Evolutionary conservation across 1,284 basidiomycete genomes (phyloP).

Genomic region (Cutaneotrichosporon sp.): DNA sequence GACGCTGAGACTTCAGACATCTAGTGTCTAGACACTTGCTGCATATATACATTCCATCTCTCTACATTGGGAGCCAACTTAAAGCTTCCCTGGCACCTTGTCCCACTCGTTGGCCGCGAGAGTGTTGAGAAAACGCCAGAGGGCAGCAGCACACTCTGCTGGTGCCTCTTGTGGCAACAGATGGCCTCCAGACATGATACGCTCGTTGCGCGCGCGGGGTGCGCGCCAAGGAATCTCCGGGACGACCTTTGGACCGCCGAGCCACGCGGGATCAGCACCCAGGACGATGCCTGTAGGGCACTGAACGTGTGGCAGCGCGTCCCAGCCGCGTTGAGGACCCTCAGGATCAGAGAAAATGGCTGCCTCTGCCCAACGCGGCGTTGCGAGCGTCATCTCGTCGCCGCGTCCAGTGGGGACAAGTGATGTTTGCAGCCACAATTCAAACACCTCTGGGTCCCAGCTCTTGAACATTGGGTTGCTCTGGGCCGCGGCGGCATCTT

Average conservation of each 20-base stretch:
- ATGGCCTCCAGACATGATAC: conserved; percentile 32
- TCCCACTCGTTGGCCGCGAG: conserved; percentile 15
- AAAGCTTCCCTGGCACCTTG: conserved; percentile 2
- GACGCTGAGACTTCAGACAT: no score
- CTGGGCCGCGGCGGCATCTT: conserved; percentile 55
- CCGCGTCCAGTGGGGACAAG: conserved; percentile 44
- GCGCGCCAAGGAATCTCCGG: conserved; percentile 35
- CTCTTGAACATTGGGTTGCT: conserved; percentile 46
- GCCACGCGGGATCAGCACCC: conserved; percentile 24
- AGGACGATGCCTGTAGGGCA: conserved; percentile 35
- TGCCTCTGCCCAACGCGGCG: conserved; percentile 34
- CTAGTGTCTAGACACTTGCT: no score
- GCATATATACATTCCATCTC: no score
- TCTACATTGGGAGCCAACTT: no score
- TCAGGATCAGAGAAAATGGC: conserved; percentile 30
- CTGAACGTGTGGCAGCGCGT: conserved; percentile 25
- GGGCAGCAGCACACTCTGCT: conserved; percentile 26
- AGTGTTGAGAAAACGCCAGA: conserved; percentile 31
- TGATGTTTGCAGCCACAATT: conserved; percentile 62
- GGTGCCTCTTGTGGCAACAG: conserved; percentile 39
- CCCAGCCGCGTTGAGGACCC: conserved; percentile 30
- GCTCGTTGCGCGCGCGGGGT: conserved; percentile 25
- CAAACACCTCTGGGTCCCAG: conserved; percentile 59
- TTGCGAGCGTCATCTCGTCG: conserved; percentile 27
- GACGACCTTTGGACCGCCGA: conserved; percentile 22